Percentiles rank a stretch among this genome's conserved stretches.
Conservation (phyloP, 2,329 filamentous ascomycete species). For the Shiraia sp. region DNA sequence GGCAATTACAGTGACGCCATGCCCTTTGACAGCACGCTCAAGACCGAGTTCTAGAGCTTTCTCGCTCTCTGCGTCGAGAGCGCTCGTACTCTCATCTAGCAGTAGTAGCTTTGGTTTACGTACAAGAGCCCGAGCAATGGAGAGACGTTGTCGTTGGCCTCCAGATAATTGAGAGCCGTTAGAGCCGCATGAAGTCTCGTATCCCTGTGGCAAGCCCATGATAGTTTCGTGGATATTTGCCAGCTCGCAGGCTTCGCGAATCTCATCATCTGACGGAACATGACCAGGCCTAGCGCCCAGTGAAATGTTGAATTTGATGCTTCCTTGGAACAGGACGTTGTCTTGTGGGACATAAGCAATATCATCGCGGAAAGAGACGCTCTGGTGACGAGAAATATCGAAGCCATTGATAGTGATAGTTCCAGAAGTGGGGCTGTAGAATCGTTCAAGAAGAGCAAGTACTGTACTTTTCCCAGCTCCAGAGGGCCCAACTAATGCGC, state of each 20-base stretch:
- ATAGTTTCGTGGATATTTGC: slow-evolving; percentile 75
- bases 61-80: slow-evolving; percentile 49
- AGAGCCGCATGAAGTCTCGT: slow-evolving; percentile 59
- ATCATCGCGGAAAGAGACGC: slow-evolving; percentile 47
- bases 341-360: slow-evolving; percentile 55
- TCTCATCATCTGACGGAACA: slow-evolving; percentile 62
- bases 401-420: slow-evolving; percentile 57
- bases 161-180: slow-evolving; percentile 49
- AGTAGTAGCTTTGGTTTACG: slow-evolving; percentile 48
- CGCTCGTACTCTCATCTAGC: slow-evolving; percentile 50
- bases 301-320: slow-evolving; percentile 52
- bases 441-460: slow-evolving; percentile 57
- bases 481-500: slow-evolving; percentile 66
- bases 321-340: slow-evolving; percentile 53
- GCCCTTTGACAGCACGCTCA: slow-evolving; percentile 41
- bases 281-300: slow-evolving; percentile 57
- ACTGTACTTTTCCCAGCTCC: slow-evolving; percentile 71
- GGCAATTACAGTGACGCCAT: slow-evolving; percentile 48
- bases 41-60: slow-evolving; percentile 46
- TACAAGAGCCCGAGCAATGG: slow-evolving; percentile 50
- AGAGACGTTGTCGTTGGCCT: slow-evolving; percentile 49
- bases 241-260: slow-evolving; percentile 67
- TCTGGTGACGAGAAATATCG: slow-evolving; percentile 49
- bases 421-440: slow-evolving; percentile 58
- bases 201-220: slow-evolving; percentile 63